Evolutionary conservation across 495 filamentous ascomycete species (phyloP), one percentile per base, ranked within the genome.

Genomic region (Sphaerosporella brunnea): DNA sequence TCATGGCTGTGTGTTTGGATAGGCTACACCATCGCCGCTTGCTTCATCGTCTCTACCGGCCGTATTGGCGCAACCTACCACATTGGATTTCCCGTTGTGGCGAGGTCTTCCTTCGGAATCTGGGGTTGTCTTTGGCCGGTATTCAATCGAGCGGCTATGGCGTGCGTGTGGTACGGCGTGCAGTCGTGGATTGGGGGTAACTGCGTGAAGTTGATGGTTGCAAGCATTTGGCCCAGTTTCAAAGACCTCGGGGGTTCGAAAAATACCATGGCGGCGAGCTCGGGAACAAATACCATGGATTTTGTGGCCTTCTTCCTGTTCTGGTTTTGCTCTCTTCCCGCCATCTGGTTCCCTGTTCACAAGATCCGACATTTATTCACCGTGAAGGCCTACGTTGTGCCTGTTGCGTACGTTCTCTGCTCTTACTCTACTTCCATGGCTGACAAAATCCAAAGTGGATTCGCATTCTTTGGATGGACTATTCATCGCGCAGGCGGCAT

Each of bases 381-480:
- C 16, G 82, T 82, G 57, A 95, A 95, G 66, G 73, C 85, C 4
- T 82, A 74, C 58, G 76, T 92, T 51, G 87, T 92, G 2, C 87
- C 87, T 0, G 69, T 72, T 34, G 85, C 85, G 13, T 48, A 48
- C 8, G 35, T 38, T 32, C 15, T 35, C n/a, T 48, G 11, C 21
- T 19, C n/a, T 25, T 19, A 7, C 11, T n/a, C 2, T 21, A n/a
- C 7, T 25, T 2, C 20, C 18, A 7, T 7, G 21, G 4, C 28
- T 46, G 23, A 46, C 20, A 16, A 15, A 11, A 9, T 4, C 2
- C 10, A 19, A 3, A 48, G 45, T 10, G 86, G 81, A 35, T 70
- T 94, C 45, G 73, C 82, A 19, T 93, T 87, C 69, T 84, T 93
- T 64, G 85, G 86, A 52, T 95, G 87, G 86, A 73, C 83, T 8